These are phyloP conservation scores for Tilletia caries DNA, from an alignment of 1,284 basidiomycete species.

Conservation along the genomic window DNA sequence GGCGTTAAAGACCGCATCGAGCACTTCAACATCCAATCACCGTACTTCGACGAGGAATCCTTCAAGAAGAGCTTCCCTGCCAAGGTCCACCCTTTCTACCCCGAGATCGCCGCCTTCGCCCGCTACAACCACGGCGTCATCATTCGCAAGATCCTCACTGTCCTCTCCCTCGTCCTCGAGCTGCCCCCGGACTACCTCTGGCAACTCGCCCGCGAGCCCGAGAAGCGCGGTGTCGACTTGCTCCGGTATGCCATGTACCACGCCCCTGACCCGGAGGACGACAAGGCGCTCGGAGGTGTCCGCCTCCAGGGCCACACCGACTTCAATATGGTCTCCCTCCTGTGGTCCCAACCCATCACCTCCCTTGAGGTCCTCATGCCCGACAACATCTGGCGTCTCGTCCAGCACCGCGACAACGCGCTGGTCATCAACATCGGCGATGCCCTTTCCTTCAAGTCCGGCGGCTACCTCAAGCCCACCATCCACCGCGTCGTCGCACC, in stretches of 20 bases:
- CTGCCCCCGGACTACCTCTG: conserved; percentile 56
- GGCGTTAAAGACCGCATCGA: conserved; percentile 55
- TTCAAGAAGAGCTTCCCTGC: conserved; percentile 33
- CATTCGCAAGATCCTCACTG: conserved; percentile 55
- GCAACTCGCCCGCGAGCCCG: conserved; percentile 55
- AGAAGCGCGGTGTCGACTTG: conserved; percentile 55
- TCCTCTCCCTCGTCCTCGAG: conserved; percentile 56
- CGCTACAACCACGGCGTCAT: conserved; percentile 53
- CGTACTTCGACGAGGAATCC: conserved; percentile 38
- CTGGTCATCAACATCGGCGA: conserved; percentile 52
- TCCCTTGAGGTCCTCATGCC: conserved; percentile 56
- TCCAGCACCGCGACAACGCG: conserved; percentile 53
- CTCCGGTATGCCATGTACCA: conserved; percentile 57
- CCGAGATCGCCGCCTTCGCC: conserved; percentile 55
- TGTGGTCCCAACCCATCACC: conserved; percentile 57
- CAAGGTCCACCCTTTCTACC: conserved; percentile 36
- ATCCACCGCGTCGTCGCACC: conserved; percentile 56
- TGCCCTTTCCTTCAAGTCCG: conserved; percentile 47
- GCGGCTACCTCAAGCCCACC: conserved; percentile 53
- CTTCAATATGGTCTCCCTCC: conserved; percentile 55
- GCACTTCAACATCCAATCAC: conserved; percentile 56
- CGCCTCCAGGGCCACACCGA: conserved; percentile 57
- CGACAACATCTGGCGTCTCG: conserved; percentile 55
- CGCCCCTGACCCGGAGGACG: conserved; percentile 51
- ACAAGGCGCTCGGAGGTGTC: conserved; percentile 53